Percentiles rank a stretch among this genome's conserved stretches.
Evolutionary conservation across 2,329 filamentous ascomycete genomes (phyloP).

Genomic region (Penicillium sp.): DNA sequence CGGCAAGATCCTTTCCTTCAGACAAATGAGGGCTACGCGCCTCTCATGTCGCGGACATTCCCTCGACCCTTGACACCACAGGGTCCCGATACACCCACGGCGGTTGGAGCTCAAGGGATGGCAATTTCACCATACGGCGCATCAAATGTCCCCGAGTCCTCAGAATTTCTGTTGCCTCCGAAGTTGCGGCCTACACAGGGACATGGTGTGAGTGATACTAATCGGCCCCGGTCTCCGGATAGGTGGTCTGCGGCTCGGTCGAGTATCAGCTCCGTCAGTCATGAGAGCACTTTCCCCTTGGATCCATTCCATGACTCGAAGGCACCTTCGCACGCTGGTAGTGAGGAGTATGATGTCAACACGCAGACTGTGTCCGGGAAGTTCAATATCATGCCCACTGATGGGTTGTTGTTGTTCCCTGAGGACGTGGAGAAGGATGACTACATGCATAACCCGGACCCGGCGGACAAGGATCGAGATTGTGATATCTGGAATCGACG

Average conservation of each 20-base stretch:
- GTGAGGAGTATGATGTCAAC: constrained; percentile 64
- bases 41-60: constrained; percentile 16
- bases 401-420: constrained; percentile 65
- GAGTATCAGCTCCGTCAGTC: constrained; percentile 58
- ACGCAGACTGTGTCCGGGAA: constrained; percentile 72
- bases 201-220: constrained; percentile 50
- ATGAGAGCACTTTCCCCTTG: constrained; percentile 43
- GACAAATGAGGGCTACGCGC: constrained; percentile 30
- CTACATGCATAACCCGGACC: constrained; percentile 68
- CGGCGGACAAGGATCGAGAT: constrained; percentile 59
- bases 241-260: constrained; percentile 60
- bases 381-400: constrained; percentile 68
- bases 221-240: constrained; percentile 47
- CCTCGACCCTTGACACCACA: constrained; percentile 27
- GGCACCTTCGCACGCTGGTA: constrained; percentile 59
- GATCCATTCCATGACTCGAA: constrained; percentile 62
- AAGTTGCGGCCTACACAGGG: constrained; percentile 44
- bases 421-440: constrained; percentile 74
- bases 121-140: constrained; percentile 43
- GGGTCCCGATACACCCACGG: constrained; percentile 3
- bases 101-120: constrained; percentile 16
- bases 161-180: constrained; percentile 41
- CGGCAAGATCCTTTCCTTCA: constrained; percentile 52
- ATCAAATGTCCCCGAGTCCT: constrained; percentile 50
- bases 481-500: constrained; percentile 65